phyloP scores from a whole-genome alignment of 1,284 basidiomycete species.

The Trichosporon faecale region DNA sequence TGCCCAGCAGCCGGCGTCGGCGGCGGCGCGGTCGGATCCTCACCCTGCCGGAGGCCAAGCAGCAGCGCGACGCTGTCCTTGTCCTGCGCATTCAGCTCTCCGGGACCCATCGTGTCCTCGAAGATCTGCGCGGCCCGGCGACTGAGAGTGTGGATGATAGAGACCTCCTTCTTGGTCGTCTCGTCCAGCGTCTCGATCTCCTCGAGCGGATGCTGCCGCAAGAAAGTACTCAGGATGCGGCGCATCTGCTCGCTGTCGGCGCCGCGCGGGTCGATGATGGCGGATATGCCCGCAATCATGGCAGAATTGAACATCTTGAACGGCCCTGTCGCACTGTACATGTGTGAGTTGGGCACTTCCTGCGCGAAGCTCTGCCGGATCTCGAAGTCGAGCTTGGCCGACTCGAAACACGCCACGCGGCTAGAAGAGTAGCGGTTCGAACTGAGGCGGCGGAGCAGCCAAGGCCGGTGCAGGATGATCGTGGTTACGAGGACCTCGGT shows the following conservation, averaged over 20 bases:
- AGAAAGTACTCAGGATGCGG: conserved; percentile 48
- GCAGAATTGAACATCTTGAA: conserved; percentile 52
- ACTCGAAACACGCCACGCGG: conserved; percentile 49
- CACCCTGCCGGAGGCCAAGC: conserved; percentile 45
- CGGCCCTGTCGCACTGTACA: conserved; percentile 39
- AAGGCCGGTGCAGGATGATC: conserved; percentile 51
- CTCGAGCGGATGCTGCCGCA: conserved; percentile 49
- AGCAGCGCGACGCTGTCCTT: conserved; percentile 47
- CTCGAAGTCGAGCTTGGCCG: conserved; percentile 49
- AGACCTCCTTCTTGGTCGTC: conserved; percentile 51
- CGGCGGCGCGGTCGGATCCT: conserved; percentile 13
- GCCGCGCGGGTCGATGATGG: conserved; percentile 51
- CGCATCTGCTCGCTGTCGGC: conserved; percentile 48
- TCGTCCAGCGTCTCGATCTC: conserved; percentile 45
- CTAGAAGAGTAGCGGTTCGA: conserved; percentile 46
- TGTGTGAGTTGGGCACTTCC: conserved; percentile 39
- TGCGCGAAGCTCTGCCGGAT: conserved; percentile 47
- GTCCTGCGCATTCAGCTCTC: conserved; percentile 43
- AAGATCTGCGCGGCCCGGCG: conserved; percentile 48
- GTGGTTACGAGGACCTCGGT: conserved; percentile 50
- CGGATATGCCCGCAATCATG: conserved; percentile 53
- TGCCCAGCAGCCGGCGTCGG: not conserved
- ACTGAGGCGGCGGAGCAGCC: conserved; percentile 45
- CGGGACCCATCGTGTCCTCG: conserved; percentile 45
- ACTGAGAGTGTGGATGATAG: conserved; percentile 51